A percentile compares a stretch with the other conserved stretches of the same genome.
Evolutionary conservation across 2,329 filamentous ascomycete species (phyloP).

Genomic region (Fusarium coicis): DNA sequence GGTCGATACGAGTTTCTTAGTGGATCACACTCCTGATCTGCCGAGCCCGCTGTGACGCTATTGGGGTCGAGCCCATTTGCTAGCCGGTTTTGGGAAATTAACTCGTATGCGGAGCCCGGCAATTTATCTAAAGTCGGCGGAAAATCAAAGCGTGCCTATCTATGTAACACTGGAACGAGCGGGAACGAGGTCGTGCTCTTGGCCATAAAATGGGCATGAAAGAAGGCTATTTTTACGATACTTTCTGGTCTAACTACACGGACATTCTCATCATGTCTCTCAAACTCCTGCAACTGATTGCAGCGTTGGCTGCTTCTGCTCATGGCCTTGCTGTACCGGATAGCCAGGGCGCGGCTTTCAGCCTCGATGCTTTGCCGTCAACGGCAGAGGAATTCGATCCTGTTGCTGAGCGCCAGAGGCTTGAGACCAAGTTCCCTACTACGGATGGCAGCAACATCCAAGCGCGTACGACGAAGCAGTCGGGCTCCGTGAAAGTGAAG

Average conservation of each 20-base stretch:
- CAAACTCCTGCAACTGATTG: not conserved
- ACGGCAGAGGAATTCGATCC: not conserved
- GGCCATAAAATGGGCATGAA: not conserved
- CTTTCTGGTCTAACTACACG: accelerated
- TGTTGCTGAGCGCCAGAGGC: not conserved
- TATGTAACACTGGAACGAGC: not conserved
- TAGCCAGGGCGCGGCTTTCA: not conserved
- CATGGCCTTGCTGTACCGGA: not conserved
- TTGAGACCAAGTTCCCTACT: not conserved
- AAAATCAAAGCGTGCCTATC: not conserved
- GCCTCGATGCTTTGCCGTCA: not conserved
- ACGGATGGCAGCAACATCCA: accelerated
- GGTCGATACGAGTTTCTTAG: not conserved
- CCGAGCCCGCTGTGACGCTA: not conserved
- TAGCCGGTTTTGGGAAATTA: not conserved
- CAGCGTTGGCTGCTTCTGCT: not conserved
- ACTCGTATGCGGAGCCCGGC: not conserved
- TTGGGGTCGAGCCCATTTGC: accelerated
- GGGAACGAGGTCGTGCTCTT: too few species aligned
- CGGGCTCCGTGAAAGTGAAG: not conserved
- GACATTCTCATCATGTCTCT: not conserved
- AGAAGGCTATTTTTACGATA: not conserved
- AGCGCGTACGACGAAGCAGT: not conserved
- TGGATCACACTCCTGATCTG: not conserved
- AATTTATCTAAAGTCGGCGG: not conserved